A percentile compares a stretch with the other conserved stretches of the same genome.
phyloP scores from a whole-genome alignment of 2,329 filamentous ascomycete genomes.

The Hirsutella rhossiliensis region DNA sequence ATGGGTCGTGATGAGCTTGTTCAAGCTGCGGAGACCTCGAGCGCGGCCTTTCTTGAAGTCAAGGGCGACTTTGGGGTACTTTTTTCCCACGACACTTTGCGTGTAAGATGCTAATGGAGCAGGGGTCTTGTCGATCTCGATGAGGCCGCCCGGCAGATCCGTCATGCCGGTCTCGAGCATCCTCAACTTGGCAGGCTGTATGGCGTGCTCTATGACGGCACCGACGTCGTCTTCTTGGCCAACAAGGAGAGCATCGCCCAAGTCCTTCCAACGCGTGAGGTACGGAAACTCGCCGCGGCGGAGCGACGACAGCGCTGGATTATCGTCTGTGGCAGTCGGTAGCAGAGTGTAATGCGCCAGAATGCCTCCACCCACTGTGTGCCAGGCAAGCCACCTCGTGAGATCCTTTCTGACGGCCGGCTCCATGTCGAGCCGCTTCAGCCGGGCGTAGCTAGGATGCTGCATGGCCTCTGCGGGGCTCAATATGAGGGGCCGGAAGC shows the following conservation, averaged over 20 bases:
- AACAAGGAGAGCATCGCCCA: constrained; percentile 62
- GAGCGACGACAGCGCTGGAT: constrained; percentile 59
- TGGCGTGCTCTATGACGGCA: constrained; percentile 46
- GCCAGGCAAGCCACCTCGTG: constrained; percentile 86
- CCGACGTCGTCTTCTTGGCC: constrained; percentile 55
- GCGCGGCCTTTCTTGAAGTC: constrained; percentile 44
- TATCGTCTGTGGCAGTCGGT: constrained; percentile 70
- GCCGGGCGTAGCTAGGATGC: constrained; percentile 64
- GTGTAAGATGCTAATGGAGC: constrained; percentile 70
- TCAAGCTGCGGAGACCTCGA: constrained; percentile 53
- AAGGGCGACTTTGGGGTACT: constrained; percentile 57
- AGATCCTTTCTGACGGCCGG: constrained; percentile 54
- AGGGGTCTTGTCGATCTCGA: constrained; percentile 53
- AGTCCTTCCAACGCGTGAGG: constrained; percentile 60
- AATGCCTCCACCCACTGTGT: constrained; percentile 75
- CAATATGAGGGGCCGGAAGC: constrained; percentile 76
- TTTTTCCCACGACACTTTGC: constrained; percentile 43
- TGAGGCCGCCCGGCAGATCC: constrained; percentile 43
- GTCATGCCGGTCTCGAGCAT: constrained; percentile 51
- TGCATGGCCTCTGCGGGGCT: constrained; percentile 69
- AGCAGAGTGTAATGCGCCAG: constrained; percentile 69
- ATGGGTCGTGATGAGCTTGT: constrained; percentile 70
- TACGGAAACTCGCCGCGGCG: constrained; percentile 63
- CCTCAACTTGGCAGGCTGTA: constrained; percentile 42
- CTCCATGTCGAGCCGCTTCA: constrained; percentile 54